These are phyloP conservation scores for Lichtheimia hyalospora DNA, from an alignment of 371 early-diverging fungal species.

Conservation along the genomic window DNA sequence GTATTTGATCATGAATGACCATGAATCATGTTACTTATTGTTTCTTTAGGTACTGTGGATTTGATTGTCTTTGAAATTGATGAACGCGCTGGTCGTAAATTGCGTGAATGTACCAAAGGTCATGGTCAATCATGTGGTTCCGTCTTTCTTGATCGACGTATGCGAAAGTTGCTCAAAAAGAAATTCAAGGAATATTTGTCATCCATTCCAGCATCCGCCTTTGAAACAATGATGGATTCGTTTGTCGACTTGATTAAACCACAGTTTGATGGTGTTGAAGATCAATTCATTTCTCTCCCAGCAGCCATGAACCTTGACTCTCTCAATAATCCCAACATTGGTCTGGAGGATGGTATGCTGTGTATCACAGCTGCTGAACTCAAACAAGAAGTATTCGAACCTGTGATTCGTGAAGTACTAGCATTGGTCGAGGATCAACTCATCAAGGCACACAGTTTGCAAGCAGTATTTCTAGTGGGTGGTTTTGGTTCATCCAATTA, in stretches of 20 bases:
- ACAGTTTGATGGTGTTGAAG: conserved; percentile 54
- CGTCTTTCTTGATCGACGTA: conserved; percentile 55
- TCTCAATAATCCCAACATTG: conserved; percentile 46
- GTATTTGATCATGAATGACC: background rate
- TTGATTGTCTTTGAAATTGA: conserved; percentile 37
- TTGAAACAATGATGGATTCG: conserved; percentile 54
- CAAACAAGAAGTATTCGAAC: conserved; percentile 46
- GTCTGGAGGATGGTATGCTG: conserved; percentile 51
- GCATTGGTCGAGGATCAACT: conserved; percentile 44
- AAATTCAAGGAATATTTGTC: conserved; percentile 46
- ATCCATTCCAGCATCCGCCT: conserved; percentile 50
- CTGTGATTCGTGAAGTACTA: conserved; percentile 42
- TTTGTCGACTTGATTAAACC: conserved; percentile 55
- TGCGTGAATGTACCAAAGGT: conserved; percentile 56
- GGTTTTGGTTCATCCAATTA: conserved; percentile 62
- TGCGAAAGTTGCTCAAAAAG: conserved; percentile 49
- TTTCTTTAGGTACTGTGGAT: conserved; percentile 24
- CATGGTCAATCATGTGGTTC: conserved; percentile 60
- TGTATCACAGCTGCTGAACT: conserved; percentile 45
- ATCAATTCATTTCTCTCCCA: conserved; percentile 47
- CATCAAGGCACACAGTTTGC: conserved; percentile 30
- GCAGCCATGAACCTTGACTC: conserved; percentile 45
- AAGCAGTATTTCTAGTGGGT: conserved; percentile 58
- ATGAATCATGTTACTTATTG: background rate
- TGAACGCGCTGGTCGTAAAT: conserved; percentile 27